Conservation (phyloP, 768 basidiomycete genomes). For the Bullera alba region DNA sequence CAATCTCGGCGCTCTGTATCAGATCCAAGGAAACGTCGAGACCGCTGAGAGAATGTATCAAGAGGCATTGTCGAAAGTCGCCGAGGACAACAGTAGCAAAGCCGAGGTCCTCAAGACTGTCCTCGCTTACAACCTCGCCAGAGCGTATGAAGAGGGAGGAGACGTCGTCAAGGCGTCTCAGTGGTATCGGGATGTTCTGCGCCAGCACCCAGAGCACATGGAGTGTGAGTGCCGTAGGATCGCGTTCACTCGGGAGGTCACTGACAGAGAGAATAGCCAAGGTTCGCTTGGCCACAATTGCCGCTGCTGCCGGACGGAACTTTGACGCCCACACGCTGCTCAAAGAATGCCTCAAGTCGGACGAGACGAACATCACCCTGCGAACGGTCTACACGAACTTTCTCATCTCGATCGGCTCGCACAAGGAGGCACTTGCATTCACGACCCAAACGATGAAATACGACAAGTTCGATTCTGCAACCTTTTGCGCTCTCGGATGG, state of each 20-base stretch:
- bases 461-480: slow-evolving; percentile 82
- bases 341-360: slow-evolving; percentile 78
- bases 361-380: slow-evolving; percentile 70
- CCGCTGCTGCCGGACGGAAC: slow-evolving; percentile 60
- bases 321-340: slow-evolving; percentile 80
- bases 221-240: slow-evolving; percentile 84
- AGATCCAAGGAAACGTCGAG: slow-evolving; percentile 54
- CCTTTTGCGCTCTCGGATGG: slow-evolving; percentile 81
- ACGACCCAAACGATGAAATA: slow-evolving; percentile 80
- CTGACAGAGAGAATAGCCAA: slow-evolving; percentile 58
- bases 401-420: slow-evolving; percentile 64
- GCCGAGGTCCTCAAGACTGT: slow-evolving; percentile 60
- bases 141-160: slow-evolving; percentile 80
- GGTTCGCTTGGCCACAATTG: slow-evolving; percentile 79
- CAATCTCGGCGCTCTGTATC: slow-evolving; percentile 69
- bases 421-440: slow-evolving; percentile 66
- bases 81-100: slow-evolving; percentile 24
- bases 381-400: slow-evolving; percentile 92
- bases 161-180: slow-evolving; percentile 67
- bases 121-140: slow-evolving; percentile 82
- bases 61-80: slow-evolving; percentile 31
- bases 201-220: slow-evolving; percentile 90
- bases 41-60: slow-evolving; percentile 40
- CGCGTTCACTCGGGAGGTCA: slow-evolving; percentile 1
- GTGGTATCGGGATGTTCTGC: slow-evolving; percentile 77